Base-by-base conservation (phyloP, 2,329 filamentous ascomycete species). In the Myriosclerotinia duriaeana region DNA sequence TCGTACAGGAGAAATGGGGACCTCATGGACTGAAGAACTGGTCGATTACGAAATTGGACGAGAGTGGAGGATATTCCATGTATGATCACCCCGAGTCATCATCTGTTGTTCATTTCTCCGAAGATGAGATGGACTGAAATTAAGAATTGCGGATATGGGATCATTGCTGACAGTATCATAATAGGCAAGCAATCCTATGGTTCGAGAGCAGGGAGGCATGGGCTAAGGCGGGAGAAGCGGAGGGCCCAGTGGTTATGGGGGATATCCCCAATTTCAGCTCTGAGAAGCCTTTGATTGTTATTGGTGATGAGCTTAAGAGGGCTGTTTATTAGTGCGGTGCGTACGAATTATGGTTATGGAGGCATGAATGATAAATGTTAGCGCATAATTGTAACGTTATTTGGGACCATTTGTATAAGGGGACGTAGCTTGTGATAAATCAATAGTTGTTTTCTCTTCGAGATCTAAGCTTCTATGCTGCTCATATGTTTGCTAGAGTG, bases 211-310 rank as follows among this genome's bases (percentile, higher is more conserved):
- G 42, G 17, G 63, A 65, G 3, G 40, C 22, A 2, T 59, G 38
- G 36, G 12, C 11, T 26, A 48, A 46, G n/a, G 64, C 34, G 14
- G 1, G 1, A 36, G 56, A 4, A 0, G 40, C 30, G 5, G 48
- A 63, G 30, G 56, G 20, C 3, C 17, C 38, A 17, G 6, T 8
- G 7, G 15, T 66, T 3, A 34, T 66, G 50, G 30, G 5, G 1
- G 64, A 66, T 54, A 5, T 66, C 3, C 5, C 56, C 3, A 63
- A 62, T 15, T 66, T 62, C 11, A 66, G 56, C 56, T 53, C 46
- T 2, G 55, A 53, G 56, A 20, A 54, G 30, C 50, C 64, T 6
- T 26, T 66, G 1, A 2, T 66, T 54, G 15, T 54, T n/a, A 8
- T 52, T 15, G 64, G 64, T 30, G 12, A 17, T 6, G 64, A 40